phyloP scores from a whole-genome alignment of 257 asterid genomes.

The Scutellaria galericulata region DNA sequence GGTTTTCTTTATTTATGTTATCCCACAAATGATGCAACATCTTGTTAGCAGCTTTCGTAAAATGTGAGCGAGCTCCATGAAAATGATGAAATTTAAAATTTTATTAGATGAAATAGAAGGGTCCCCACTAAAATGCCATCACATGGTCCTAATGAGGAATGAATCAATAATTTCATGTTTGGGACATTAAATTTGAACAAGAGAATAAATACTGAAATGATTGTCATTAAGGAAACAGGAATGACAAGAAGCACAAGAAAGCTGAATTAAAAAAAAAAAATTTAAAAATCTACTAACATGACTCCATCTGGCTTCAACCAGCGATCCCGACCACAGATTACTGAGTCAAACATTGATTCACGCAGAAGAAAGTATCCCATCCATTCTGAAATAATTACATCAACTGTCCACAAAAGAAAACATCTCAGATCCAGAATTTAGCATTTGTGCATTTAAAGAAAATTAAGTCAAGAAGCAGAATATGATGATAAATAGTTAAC shows the following conservation, averaged over 20 bases:
- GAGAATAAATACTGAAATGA: neutral
- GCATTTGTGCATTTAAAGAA: neutral
- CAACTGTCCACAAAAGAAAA: conserved; percentile 56
- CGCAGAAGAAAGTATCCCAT: conserved; percentile 99
- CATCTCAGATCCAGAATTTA: conserved; percentile 8
- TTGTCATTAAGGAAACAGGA: neutral
- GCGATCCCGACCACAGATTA: conserved; percentile 86
- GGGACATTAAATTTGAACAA: conserved; percentile 1
- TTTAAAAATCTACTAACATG: conserved; percentile 61
- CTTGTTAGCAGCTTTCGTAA: neutral
- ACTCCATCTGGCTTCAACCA: conserved; percentile 93
- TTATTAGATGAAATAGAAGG: too few species aligned
- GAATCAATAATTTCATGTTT: neutral
- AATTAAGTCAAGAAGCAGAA: neutral
- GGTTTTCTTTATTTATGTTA: neutral
- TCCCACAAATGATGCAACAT: neutral
- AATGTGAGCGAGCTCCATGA: neutral
- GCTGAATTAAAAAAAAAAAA: neutral
- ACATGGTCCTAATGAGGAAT: neutral
- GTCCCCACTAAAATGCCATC: neutral
- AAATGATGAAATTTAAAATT: neutral
- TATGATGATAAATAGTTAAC: conserved; percentile 38
- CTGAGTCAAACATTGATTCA: conserved; percentile 99
- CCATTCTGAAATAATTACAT: conserved; percentile 96
- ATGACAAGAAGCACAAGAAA: neutral